phyloP scores from a whole-genome alignment of 2,329 filamentous ascomycete species.

The Penicillium palitans region DNA sequence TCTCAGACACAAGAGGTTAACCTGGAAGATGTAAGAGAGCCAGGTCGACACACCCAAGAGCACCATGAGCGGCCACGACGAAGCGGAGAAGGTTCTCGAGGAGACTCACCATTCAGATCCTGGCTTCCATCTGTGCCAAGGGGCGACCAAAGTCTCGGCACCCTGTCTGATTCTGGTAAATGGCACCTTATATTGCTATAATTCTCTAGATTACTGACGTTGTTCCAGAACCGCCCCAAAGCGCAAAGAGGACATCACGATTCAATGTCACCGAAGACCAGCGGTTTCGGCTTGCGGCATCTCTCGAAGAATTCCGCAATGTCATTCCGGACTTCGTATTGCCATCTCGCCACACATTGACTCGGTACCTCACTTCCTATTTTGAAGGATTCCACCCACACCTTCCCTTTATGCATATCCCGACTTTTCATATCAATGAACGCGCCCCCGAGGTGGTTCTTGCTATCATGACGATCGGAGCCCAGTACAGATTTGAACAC shows the following conservation, averaged over 20 bases:
- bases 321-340: conserved; percentile 57
- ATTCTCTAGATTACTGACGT: conserved; percentile 1
- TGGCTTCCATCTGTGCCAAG: conserved; percentile 37
- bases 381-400: conserved; percentile 65
- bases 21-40: conserved; percentile 26
- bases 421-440: conserved; percentile 64
- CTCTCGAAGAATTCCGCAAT: conserved; percentile 33
- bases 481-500: conserved; percentile 52
- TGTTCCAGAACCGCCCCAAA: conserved; percentile 30
- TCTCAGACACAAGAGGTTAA: conserved; percentile 28
- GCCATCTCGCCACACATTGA: conserved; percentile 67
- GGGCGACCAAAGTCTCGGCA: conserved; percentile 35
- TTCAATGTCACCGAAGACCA: conserved; percentile 34
- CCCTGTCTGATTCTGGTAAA: conserved; percentile 35
- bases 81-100: conserved; percentile 28
- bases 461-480: conserved; percentile 63
- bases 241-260: conserved; percentile 20
- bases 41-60: conserved; percentile 19
- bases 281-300: conserved; percentile 32
- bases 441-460: conserved; percentile 68
- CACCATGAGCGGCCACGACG: conserved; percentile 22
- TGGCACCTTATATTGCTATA: neutral
- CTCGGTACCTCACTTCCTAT: conserved; percentile 69
- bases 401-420: conserved; percentile 65
- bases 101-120: conserved; percentile 36